Base-by-base conservation (phyloP, 1,284 basidiomycete genomes). In the Microbotryum lychnidis-dioicae region DNA sequence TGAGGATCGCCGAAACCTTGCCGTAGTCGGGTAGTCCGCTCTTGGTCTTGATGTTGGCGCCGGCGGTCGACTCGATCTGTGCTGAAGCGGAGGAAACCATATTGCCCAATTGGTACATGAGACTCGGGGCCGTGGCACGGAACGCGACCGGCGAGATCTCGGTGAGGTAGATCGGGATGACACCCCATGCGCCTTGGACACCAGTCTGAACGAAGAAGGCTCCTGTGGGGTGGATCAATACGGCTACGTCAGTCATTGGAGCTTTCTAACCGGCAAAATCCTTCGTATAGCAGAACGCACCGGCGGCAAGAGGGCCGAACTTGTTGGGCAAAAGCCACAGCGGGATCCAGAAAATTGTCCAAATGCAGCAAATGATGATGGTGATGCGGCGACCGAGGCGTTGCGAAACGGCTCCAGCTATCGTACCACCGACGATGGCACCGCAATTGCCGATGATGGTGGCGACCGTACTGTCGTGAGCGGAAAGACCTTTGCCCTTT, bases 51-150 rank as follows among this genome's bases (percentile, higher is more conserved):
- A 77, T 67, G 8, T 65, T 57, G 21, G 76, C 72, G 3, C 80
- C 81, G 1, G 79, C 79, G 79, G 84, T 83, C 2, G 92, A 84
- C 81, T 97, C 92, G 69, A 97, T 94, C 74, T 96, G 91, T 0
- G 90, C 83, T 5, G 89, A 87, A 0, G 90, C 89, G 0, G 86
- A 84, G 0, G 87, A 90, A 9, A 93, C 83, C 87, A 94, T 94
- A 70, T 76, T 78, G 61, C 76, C 76, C 27, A 25, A 23, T 29
- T 23, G 49, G 56, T 62, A 97, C 0, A 88, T 86, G 0, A 94
- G 83, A 67, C 93, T 93, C 23, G 87, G 87, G 80, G 94, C 97
- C 0, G 89, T 88, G 9, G 91, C 90, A 58, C 93, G 82, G 82
- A 96, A 97, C 0, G 90, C 91, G 0, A 91, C 85, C 0, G 91